Base-by-base conservation (phyloP, 2,329 filamentous ascomycete genomes). In the Tolypocladium capitatum region DNA sequence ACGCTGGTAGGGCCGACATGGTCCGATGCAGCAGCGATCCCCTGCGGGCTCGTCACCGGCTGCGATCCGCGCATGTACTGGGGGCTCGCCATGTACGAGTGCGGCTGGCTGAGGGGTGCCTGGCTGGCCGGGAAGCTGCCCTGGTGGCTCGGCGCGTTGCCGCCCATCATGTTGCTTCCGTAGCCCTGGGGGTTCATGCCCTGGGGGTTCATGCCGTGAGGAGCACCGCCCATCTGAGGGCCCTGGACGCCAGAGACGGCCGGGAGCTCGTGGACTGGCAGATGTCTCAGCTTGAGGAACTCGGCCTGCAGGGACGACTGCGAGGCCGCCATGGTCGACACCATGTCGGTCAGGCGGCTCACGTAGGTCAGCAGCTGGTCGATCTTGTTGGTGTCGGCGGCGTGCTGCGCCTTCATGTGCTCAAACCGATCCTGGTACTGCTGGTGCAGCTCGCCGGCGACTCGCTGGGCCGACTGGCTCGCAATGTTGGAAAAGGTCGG, bases 311-410 rank as follows among this genome's bases (percentile, higher is more conserved):
- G 80, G 48, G 84, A 75, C 4, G 76, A 67, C 64, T 90, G 85
- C 1, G 76, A 75, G 5, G 77, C 67, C 5, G 81, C 81, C 81
- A 91, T 81, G 13, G 76, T 76, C 35, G 80, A 77, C 24, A 91
- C 74, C 41, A 81, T 86, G 52, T 83, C 78, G 3, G 81, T 77
- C 49, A 90, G 71, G 24, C 78, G 75, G 31, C 75, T 75, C 5
- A 87, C 80, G 30, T 86, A 74, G 14, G 75, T 73, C 8, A 81
- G 74, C n/a, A 91, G 72, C 57, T 86, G 78, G 47, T 85, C 79
- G 49, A 90, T 83, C 73, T 89, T 89, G 54, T 71, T 69, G 46
- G 65, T 68, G 48, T 81, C 75, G 4, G 68, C 67, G 6, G 61
- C 62, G 30, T 72, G 70, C 47, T 75, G 74, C n/a, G 68, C 67